Evolutionary conservation across 441 rosid species (phyloP), one percentile per base, ranked within the genome.

Genomic region (Erysimum pusillum): DNA sequence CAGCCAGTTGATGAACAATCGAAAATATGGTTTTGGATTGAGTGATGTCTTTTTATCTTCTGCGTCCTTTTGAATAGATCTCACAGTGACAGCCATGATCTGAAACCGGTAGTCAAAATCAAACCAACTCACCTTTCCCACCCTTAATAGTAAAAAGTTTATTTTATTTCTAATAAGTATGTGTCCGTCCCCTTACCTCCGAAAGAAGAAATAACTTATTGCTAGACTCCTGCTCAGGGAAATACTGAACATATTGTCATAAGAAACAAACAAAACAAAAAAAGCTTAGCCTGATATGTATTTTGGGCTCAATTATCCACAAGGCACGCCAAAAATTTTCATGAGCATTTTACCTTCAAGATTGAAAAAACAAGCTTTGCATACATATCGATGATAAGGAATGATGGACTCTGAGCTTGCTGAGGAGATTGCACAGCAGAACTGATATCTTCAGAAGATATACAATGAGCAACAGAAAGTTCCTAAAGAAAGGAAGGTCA

Each of bases 11-110:
- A 94, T 87, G 81, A 92, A 90, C 83, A 94, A 81, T 87, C 99
- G 90, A 79, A 96, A 96, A 84, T 92, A 96, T 14, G 99, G 98
- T 69, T 97, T 94, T 7, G 98, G 95, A 82, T 91, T 92, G 68
- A 96, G 90, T 79, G 93, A 83, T 56, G 82, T 65, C 85, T 92
- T 92, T 85, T 87, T 96, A 73, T 91, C 98, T 77, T 96, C 99
- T 0, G 93, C 91, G 53, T 91, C 97, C 79, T 87, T 94, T 83
- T 86, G 99, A 76, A 92, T 85, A 82, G 81, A 83, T 86, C 86
- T 94, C 80, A 96, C 87, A 41, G 94, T 87, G 35, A 91, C 89
- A 18, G 78, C 74, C 84, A 96, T 83, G 73, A 94, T 91, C 99
- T 94, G 92, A 68, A 68, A 69, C 75, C 49, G 62, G 22, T 64